Base-by-base conservation (phyloP, 805 yeast species). In the Saturnispora gosingensis region DNA sequence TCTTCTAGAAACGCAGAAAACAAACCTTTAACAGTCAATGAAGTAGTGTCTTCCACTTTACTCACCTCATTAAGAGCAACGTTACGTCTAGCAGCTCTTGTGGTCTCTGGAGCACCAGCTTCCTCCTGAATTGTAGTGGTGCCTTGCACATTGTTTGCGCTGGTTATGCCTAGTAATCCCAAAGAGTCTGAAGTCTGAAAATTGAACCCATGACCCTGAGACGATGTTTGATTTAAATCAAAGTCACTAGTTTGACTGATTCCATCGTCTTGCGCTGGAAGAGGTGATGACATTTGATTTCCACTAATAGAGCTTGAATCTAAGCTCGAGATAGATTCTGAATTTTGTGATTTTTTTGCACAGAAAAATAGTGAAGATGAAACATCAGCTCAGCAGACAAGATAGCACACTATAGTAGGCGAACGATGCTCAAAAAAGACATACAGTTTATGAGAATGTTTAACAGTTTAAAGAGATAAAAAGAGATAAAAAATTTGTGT, bases 21-120 rank as follows among this genome's bases (percentile, higher is more conserved):
- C 15, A 90, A 82, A 66, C 88, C 96, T 43, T 91, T 79, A 16
- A 93, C 97, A 59, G 88, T 88, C 64, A 90, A 97, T 53, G 96
- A 97, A 3, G 97, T 88, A 45, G 81, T 80, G 70, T 93, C 99
- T 27, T 80, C 80, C 27, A 93, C 96, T 63, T 85, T 88, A 27
- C 95, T 89, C 50, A 91, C 87, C 27, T 81, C 81, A 53, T 78
- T 73, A 53, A 83, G 71, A 54, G 79, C 77, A 61, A 83, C 76
- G 69, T 85, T 75, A 60, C 76, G 69, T 54, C 73, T 62, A 18
- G 64, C 13, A 53, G 55, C 27, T 58, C 65, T 43, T 60, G 44
- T 63, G 18, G 54, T 47, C 25, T 59, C 63, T 32, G 59, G 46
- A 6, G 43, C 35, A 9, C 45, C 51, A 7, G n/a, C 22, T 27